Percentiles rank a stretch among this genome's conserved stretches.
Conservation (phyloP, 129 eudicot species). For the Pseudognaphalium luteoalbum region DNA sequence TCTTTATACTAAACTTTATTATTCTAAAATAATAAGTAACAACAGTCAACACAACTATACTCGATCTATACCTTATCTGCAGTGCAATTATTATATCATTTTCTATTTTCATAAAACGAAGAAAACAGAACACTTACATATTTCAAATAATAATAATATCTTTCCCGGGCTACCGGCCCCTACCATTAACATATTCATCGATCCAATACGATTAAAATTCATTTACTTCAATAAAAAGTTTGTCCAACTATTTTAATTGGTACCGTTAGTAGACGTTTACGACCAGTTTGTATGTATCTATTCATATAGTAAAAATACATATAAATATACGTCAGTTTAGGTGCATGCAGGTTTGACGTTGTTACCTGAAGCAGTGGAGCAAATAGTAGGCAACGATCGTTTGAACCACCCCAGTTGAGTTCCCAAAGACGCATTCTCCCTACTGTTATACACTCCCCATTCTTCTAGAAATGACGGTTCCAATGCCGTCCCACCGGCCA, state of each 20-base stretch:
- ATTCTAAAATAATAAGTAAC: no score
- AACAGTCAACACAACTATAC: no score
- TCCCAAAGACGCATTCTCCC: slow-evolving; percentile 38
- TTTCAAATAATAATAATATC: no score
- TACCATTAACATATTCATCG: no score
- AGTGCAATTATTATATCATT: no score
- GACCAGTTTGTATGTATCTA: not conserved
- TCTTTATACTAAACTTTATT: no score
- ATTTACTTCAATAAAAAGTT: no score
- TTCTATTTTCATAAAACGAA: no score
- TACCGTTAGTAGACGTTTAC: not conserved
- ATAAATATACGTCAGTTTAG: not conserved
- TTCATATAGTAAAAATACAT: not conserved
- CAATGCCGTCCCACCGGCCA: slow-evolving; percentile 39
- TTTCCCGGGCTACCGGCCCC: no score
- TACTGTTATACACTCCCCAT: slow-evolving; percentile 22
- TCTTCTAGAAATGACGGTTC: slow-evolving; percentile 24
- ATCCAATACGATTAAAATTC: no score
- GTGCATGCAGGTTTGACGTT: not conserved
- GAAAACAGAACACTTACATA: no score
- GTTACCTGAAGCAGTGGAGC: slow-evolving; percentile 32
- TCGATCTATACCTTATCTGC: no score
- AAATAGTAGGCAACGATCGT: slow-evolving; percentile 30
- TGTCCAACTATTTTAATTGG: not conserved
- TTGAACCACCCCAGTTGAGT: slow-evolving; percentile 49